Conservation (phyloP, 2,329 filamentous ascomycete genomes). For the Hypoxylon sp. region DNA sequence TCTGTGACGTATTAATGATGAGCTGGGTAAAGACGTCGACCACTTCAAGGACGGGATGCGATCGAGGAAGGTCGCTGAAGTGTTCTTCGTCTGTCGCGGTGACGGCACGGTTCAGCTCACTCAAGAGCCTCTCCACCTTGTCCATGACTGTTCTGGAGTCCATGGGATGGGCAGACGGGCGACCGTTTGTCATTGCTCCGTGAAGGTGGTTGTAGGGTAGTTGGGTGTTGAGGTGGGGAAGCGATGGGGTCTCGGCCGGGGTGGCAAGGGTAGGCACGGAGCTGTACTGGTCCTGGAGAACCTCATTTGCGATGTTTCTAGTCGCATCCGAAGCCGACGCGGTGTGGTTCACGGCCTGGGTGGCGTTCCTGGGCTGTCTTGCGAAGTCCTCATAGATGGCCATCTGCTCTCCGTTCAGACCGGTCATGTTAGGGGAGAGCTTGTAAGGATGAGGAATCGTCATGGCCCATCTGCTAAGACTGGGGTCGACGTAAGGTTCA, state of each 20-base stretch:
- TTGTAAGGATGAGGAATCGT: slow-evolving; percentile 95
- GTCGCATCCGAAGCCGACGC: slow-evolving; percentile 68
- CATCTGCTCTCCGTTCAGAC: slow-evolving; percentile 90
- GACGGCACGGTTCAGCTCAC: slow-evolving; percentile 64
- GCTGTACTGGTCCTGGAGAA: slow-evolving; percentile 69
- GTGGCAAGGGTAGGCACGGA: slow-evolving; percentile 66
- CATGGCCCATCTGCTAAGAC: slow-evolving; percentile 88
- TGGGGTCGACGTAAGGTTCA: slow-evolving; percentile 83
- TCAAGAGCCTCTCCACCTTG: slow-evolving; percentile 64
- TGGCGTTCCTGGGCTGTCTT: slow-evolving; percentile 75
- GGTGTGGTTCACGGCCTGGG: slow-evolving; percentile 63
- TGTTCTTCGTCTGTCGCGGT: slow-evolving; percentile 65
- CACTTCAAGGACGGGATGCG: slow-evolving; percentile 67
- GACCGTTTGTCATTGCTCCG: slow-evolving; percentile 59
- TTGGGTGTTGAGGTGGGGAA: slow-evolving; percentile 62
- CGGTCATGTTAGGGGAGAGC: slow-evolving; percentile 72
- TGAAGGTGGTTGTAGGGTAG: slow-evolving; percentile 66
- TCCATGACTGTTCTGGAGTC: slow-evolving; percentile 63
- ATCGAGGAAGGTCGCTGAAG: slow-evolving; percentile 65
- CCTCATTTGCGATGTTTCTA: slow-evolving; percentile 68
- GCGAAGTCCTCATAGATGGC: slow-evolving; percentile 98
- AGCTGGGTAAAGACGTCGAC: slow-evolving; percentile 69
- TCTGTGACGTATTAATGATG: slow-evolving; percentile 70
- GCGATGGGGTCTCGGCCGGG: slow-evolving; percentile 65
- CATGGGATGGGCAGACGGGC: slow-evolving; percentile 54